A percentile compares a stretch with the other conserved stretches of the same genome.
phyloP scores from a whole-genome alignment of 805 yeast species.

The Candida golubevii region DNA sequence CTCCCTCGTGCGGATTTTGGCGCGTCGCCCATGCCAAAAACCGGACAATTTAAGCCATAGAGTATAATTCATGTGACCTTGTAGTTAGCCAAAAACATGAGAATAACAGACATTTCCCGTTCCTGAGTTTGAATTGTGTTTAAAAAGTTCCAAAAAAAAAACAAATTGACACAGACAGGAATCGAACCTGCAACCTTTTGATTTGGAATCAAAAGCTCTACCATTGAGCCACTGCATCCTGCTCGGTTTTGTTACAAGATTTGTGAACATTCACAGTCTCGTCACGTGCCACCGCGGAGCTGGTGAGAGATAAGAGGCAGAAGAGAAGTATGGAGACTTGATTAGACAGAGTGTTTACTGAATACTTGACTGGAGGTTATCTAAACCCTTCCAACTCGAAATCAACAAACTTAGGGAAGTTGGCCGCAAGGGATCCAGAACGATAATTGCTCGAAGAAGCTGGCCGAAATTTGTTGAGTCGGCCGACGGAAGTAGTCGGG shows the following conservation, averaged over 20 bases:
- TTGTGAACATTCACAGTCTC: not conserved
- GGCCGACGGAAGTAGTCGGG: too few species aligned
- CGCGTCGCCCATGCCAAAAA: too few species aligned
- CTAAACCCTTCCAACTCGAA: too few species aligned
- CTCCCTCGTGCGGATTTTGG: not conserved
- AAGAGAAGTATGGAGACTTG: not conserved
- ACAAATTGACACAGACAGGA: constrained; percentile 21
- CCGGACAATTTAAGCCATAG: too few species aligned
- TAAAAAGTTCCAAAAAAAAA: not conserved
- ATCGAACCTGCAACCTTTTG: constrained; percentile 25
- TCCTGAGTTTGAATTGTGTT: not conserved
- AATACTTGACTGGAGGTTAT: too few species aligned
- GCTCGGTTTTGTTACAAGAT: not conserved
- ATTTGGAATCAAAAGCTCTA: constrained; percentile 24
- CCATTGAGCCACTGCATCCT: constrained; percentile 24
- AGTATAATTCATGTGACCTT: not conserved
- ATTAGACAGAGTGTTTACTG: not conserved
- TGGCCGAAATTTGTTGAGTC: too few species aligned
- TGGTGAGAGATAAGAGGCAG: not conserved
- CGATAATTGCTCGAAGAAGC: too few species aligned
- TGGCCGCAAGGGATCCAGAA: too few species aligned
- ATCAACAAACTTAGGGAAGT: too few species aligned
- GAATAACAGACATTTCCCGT: not conserved
- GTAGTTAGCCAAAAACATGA: not conserved
- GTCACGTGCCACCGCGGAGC: too few species aligned